A percentile compares a stretch with the other conserved stretches of the same genome.
Conservation (phyloP, 495 filamentous ascomycete species). For the Neurospora sp. region DNA sequence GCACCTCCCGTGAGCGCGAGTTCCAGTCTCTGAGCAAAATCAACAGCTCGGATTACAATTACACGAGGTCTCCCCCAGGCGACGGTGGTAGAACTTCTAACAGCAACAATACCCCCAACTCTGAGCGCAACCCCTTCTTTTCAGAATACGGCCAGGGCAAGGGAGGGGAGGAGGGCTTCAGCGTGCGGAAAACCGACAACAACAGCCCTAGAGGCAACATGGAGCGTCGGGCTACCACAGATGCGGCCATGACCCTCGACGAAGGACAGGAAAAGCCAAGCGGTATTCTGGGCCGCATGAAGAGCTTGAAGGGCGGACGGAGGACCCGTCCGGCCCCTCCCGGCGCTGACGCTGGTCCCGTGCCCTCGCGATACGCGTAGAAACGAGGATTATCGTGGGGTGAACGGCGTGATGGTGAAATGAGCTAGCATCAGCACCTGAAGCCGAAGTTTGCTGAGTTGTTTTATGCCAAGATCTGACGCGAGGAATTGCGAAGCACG, state of each 20-base stretch:
- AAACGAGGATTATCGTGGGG: not conserved
- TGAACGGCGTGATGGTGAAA: slow-evolving; percentile 3
- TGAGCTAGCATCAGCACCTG: not conserved
- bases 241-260: slow-evolving; percentile 36
- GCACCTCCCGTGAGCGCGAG: slow-evolving; percentile 28
- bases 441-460: not conserved
- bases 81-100: slow-evolving; percentile 54
- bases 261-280: slow-evolving; percentile 33
- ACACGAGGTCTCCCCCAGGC: slow-evolving; percentile 38
- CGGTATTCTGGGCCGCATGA: slow-evolving; percentile 76
- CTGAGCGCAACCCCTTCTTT: slow-evolving; percentile 77
- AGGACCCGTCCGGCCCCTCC: slow-evolving; percentile 26
- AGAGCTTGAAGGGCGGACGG: slow-evolving; percentile 63
- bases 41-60: slow-evolving; percentile 39
- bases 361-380: slow-evolving; percentile 15
- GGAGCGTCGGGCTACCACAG: slow-evolving; percentile 63
- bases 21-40: slow-evolving; percentile 41
- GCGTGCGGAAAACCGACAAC: slow-evolving; percentile 29
- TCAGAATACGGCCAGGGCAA: slow-evolving; percentile 51
- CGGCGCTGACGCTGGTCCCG: slow-evolving; percentile 15
- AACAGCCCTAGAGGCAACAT: slow-evolving; percentile 49
- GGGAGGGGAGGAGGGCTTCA: slow-evolving; percentile 33
- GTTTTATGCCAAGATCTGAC: not conserved
- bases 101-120: slow-evolving; percentile 53
- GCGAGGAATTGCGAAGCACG: not conserved